Evolutionary conservation across 768 basidiomycete species (phyloP), one percentile per base, ranked within the genome.

Genomic region (Nidularia pulvinata): DNA sequence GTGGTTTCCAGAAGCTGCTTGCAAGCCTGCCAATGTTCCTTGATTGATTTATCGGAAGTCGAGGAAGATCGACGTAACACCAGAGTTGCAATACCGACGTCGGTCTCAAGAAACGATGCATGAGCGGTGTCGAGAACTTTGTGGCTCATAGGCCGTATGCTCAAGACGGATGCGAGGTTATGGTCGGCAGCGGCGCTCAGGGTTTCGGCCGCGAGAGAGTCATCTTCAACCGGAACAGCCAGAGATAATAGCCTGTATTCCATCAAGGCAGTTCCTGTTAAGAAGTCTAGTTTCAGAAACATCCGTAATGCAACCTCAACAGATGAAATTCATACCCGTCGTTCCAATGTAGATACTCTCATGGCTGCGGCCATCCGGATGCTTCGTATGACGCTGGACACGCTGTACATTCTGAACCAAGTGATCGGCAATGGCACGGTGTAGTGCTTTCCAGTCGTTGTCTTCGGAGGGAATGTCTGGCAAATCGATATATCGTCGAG

Each of bases 91-190:
- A 72, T 55, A 3, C 78, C 78, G 32, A 76, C 55, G 9, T 61
- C 63, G 6, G 74, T 77, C 54, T 76, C 78, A 37, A 78, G 61
- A 56, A 78, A 80, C 2, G 76, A 73, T 19, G 51, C 37, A 42
- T 57, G 56, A 3, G 49, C 49, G 0, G 47, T 49, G 44, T 63
- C 57, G 13, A 48, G 60, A 22, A 61, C 54, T 7, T 25, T 33
- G 13, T 7, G 32, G 9, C 14, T 16, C 6, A 16, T 32, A 32
- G 6, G 10, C 10, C 22, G 22, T 11, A 9, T 25, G 16, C 11
- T 16, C 7, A 22, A 34, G 13, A 50, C 14, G 6, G 33, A 14
- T 14, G 49, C 48, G 14, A 49, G 19, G 22, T 2, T 34, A 11
- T 34, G 11, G 35, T 62, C 61, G 9, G 57, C 52, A 35, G 56